phyloP scores from a whole-genome alignment of 306 rosid genomes.

The Dryas alaskensis region DNA sequence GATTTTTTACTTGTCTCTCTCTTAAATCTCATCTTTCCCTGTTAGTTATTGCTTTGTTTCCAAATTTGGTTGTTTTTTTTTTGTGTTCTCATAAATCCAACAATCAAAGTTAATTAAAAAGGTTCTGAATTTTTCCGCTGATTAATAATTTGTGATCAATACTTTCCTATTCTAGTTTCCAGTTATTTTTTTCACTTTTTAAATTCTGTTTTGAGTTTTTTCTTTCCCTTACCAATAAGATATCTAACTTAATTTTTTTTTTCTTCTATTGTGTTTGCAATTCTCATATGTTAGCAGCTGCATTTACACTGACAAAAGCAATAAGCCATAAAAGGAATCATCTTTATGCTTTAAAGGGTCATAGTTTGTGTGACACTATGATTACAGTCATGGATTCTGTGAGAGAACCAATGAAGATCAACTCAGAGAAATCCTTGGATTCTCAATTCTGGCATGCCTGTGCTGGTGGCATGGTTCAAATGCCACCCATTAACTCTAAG shows the following conservation, averaged over 20 bases:
- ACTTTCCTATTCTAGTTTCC: neutral
- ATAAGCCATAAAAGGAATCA: slow-evolving; percentile 1
- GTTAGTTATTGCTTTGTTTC: slow-evolving; percentile 5
- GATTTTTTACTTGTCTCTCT: neutral
- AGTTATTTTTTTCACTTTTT: neutral
- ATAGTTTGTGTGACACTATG: slow-evolving; percentile 27
- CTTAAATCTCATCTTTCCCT: neutral
- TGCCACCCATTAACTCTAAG: slow-evolving; percentile 78
- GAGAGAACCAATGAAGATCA: slow-evolving; percentile 35
- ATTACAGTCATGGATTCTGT: slow-evolving; percentile 55
- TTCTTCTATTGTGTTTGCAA: neutral
- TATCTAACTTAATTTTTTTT: slow-evolving; percentile 1
- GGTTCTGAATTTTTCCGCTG: neutral
- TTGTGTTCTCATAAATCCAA: neutral
- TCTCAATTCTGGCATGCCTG: slow-evolving; percentile 95
- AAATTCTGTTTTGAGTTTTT: neutral
- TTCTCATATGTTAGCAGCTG: slow-evolving; percentile 15
- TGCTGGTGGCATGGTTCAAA: slow-evolving; percentile 96
- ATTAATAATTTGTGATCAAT: neutral
- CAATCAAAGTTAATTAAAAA: neutral
- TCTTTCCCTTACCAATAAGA: neutral
- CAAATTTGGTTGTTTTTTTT: neutral
- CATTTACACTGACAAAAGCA: neutral
- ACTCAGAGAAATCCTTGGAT: slow-evolving; percentile 58
- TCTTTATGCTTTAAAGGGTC: slow-evolving; percentile 14